Evolutionary conservation across 768 basidiomycete genomes (phyloP).

Genomic region (Psilocybe cyanescens): DNA sequence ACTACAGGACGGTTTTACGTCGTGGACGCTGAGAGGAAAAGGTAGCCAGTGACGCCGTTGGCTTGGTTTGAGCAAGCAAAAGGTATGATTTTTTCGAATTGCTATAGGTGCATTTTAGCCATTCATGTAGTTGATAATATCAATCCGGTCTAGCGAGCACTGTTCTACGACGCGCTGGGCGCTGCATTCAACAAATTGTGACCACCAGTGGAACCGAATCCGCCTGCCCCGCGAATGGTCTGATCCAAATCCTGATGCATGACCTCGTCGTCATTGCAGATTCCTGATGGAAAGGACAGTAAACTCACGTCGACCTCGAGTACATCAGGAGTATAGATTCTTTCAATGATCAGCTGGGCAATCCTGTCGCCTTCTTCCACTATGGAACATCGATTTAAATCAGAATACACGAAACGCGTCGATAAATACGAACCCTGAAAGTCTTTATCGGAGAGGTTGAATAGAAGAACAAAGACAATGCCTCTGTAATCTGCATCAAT

Average conservation of each 20-base stretch:
- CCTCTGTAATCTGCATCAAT: conserved; percentile 98
- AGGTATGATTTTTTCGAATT: not conserved
- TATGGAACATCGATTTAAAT: conserved; percentile 30
- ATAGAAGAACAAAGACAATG: conserved; percentile 86
- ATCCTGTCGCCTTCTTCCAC: conserved; percentile 95
- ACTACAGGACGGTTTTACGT: conserved; percentile 61
- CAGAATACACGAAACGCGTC: conserved; percentile 1
- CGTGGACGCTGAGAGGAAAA: conserved; percentile 54
- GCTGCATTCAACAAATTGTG: conserved; percentile 51
- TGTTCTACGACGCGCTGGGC: conserved; percentile 8
- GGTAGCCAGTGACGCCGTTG: not conserved
- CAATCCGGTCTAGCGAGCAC: not conserved
- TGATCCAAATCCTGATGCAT: conserved; percentile 73
- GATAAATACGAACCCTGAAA: conserved; percentile 59
- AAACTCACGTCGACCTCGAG: conserved; percentile 80
- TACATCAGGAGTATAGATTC: conserved; percentile 84
- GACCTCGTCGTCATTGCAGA: conserved; percentile 1
- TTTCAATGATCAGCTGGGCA: conserved; percentile 93
- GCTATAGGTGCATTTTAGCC: not conserved
- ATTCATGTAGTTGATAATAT: not conserved
- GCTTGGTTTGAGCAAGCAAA: not conserved
- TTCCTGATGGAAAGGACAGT: conserved; percentile 11
- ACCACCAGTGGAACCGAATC: conserved; percentile 96
- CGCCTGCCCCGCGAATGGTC: conserved; percentile 82
- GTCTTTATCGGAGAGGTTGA: conserved; percentile 89